Base-by-base conservation (phyloP, 768 basidiomycete species). In the Coprinopsis cinerea region DNA sequence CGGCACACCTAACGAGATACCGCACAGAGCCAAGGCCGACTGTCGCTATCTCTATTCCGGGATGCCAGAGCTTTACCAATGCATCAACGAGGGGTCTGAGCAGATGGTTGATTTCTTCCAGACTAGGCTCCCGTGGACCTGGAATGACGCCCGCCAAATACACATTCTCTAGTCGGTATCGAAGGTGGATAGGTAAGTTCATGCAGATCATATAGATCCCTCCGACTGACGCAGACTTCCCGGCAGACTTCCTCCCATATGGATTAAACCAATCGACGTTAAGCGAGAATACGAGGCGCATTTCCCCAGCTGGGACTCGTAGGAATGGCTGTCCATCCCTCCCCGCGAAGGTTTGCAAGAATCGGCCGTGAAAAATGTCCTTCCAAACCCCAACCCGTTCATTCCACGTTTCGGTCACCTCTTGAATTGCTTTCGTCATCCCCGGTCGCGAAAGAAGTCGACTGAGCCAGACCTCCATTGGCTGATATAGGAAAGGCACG, bases 31-130 rank as follows among this genome's bases (percentile, higher is more conserved):
- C 47, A 1, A 10, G 3, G 4, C 34, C 5, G 1, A 65, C 67
- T 6, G 36, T 3, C 1, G 59, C 37, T 10, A 60, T 51, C 42
- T 50, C 58, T 5, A 68, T 35, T 3, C 69, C 67, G 2, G 44
- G 15, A 13, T 49, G 1, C 64, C 66, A 75, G 6, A 66, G 52
- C 0, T 42, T n/a, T 0, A 65, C 36, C 1, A 73, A 55, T 24
- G 68, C 61, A 40, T 68, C 60, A 6, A 74, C 60, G 11, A 73
- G 59, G 1, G 65, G 67, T 0, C 24, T 7, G 2, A 74, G 55
- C 20, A 66, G 36, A 30, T 69, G 63, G 36, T 73, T 71, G 11
- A 72, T 60, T 34, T 70, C 55, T 0, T 59, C 23, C 0, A 61
- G 44, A 1, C 53, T 55, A 1, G 72, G 69, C 25, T 66, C 59